A percentile compares a stretch with the other conserved stretches of the same genome.
These are phyloP conservation scores for Psidium friedrichsthalianum DNA, from an alignment of 345 rosid genomes.

Conservation along the genomic window DNA sequence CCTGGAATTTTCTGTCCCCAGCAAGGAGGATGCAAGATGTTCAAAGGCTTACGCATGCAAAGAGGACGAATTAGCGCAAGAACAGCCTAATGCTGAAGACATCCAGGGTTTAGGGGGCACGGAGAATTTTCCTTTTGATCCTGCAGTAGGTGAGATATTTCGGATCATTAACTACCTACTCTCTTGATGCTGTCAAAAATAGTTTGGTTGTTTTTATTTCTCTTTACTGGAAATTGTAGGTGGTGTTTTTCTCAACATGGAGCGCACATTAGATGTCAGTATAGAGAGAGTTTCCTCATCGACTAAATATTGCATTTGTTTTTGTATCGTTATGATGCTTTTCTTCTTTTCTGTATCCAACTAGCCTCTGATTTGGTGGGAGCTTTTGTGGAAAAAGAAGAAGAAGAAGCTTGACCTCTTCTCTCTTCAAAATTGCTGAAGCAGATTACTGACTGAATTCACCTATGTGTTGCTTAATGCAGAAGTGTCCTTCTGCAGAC, in stretches of 20 bases:
- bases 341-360: background rate
- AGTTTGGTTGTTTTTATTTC: background rate
- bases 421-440: background rate
- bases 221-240: background rate
- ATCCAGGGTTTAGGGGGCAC: slow-evolving; percentile 20
- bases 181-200: background rate
- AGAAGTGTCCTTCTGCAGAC: slow-evolving; percentile 62
- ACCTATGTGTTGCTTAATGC: slow-evolving; percentile 21
- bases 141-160: slow-evolving; percentile 50
- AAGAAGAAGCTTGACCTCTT: background rate
- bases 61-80: slow-evolving; percentile 9
- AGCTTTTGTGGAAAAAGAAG: background rate
- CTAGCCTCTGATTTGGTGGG: background rate
- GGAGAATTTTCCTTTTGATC: slow-evolving; percentile 21
- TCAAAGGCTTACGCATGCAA: slow-evolving; percentile 16
- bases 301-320: background rate
- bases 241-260: background rate
- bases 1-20: slow-evolving; percentile 20
- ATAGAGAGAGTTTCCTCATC: background rate
- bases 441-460: background rate
- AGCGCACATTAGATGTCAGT: background rate
- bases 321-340: background rate
- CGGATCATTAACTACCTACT: background rate
- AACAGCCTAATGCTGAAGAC: slow-evolving; percentile 14
- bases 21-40: slow-evolving; percentile 20